Base-by-base conservation (phyloP, 805 yeast genomes). In the Cyberlindnera xishuangbannaensis region DNA sequence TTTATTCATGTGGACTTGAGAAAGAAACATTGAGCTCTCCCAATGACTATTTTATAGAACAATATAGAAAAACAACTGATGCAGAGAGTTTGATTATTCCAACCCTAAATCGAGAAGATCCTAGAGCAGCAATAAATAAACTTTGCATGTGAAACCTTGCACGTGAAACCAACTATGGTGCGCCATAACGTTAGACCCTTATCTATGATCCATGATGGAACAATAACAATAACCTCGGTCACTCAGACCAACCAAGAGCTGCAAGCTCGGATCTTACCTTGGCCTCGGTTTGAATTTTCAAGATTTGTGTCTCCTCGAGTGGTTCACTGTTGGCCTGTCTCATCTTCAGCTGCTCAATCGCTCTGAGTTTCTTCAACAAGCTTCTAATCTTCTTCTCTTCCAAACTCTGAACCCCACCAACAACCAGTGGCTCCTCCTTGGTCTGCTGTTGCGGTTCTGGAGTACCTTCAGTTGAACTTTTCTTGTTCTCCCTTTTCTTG, bases 331-430 rank as follows among this genome's bases (percentile, higher is more conserved):
- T 67, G 7, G 81, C 83, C 62, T 84, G 87, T 57, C 90, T 84
- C 67, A 74, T 73, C 61, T 88, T 88, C 51, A 92, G 71, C 34
- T 77, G 78, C 59, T 88, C 95, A 48, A 92, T 92, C n/a, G 98
- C 97, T 53, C 97, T 74, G 43, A 90, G 71, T 62, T 92, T 92
- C 66, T 92, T 92, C 60, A 88, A 71, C 56, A 92, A 69, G 20
- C 92, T 78, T 57, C 98, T 75, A 44, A 86, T 79, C 62, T 88
- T 87, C 70, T 88, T 92, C 50, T 90, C 97, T 60, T 90, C 97
- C 25, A 84, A 69, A 9, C 84, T 74, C 23, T 66, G 67, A 16
- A 75, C 75, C 27, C 82, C 84, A 17, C 83, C 83, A 38, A 69
- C 65, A 24, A 75, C 73, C 29, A 65, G 48, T 10, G 71, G 68